Conservation (phyloP, 352 stramenopile genomes). For the Phytophthora boehmeriae region DNA sequence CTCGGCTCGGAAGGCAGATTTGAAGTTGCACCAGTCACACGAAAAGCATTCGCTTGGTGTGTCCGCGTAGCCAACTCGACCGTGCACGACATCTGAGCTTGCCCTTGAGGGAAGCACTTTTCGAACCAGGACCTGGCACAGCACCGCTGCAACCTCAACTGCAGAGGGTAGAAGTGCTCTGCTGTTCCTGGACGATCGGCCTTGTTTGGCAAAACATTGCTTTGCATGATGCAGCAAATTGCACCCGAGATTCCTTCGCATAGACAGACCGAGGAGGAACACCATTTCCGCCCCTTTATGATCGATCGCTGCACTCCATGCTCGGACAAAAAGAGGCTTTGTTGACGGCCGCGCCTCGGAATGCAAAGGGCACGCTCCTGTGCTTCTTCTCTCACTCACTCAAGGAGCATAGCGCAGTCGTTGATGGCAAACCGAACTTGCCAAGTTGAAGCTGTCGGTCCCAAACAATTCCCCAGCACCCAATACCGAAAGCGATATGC, state of each 20-base stretch:
- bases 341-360: neutral
- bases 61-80: neutral
- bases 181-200: neutral
- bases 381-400: too few species aligned
- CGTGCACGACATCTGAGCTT: neutral
- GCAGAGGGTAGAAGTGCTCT: neutral
- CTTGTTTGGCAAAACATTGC: neutral
- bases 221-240: neutral
- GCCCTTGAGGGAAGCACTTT: neutral
- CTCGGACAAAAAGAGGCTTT: neutral
- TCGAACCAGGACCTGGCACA: neutral
- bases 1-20: neutral
- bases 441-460: too few species aligned
- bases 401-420: too few species aligned
- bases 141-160: neutral
- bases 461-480: too few species aligned
- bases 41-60: neutral
- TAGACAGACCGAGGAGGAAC: constrained; percentile 1
- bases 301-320: neutral
- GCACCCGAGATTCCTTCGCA: neutral
- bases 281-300: constrained; percentile 3
- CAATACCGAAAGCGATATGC: too few species aligned
- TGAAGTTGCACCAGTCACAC: neutral
- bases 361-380: neutral
- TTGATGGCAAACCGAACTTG: too few species aligned